Base-by-base conservation (phyloP, 148 eudicot species). In the Polygonum maritimum region DNA sequence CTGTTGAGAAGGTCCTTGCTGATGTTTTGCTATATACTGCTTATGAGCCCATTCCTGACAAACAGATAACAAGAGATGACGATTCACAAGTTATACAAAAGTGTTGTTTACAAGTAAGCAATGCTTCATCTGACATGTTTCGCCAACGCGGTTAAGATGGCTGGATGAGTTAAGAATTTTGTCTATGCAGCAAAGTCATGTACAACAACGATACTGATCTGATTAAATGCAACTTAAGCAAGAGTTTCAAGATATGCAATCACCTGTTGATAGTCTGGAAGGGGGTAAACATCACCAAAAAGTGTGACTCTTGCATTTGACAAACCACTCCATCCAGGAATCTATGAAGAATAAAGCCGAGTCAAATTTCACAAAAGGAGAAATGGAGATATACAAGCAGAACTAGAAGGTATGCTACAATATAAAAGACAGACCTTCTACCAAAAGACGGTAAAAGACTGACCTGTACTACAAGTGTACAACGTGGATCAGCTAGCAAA, bases 261-360 rank as follows among this genome's bases (percentile, higher is more conserved):
- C 67, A 96, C 99, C 99, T 96, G 99, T 79, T 92, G 87, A 49
- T 85, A 84, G 82, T 92, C 95, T 69, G 91, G 88, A 79, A 96
- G 94, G 1, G 99, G 99, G 76, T 45, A 82, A 74, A 96, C 98
- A 75, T 96, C 98, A 0, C 99, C 99, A 48, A 96, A 93, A 62
- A 96, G 89, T 54, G 99, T 92, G 35, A 92, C 98, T 80, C 99
- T 88, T 22, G 99, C 99, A 87, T 96, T 96, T 49, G 99, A 96
- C 82, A 96, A 84, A 81, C 99, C 91, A 86, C 97, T 96, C 98
- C 98, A 96, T 84, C 98, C 99, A 79, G 99, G 99, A 78, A 90
- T 88, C 99, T 95, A 84, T 75, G 63, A 82, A 83, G 73, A 80
- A 78, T 71, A 78, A 79, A 57, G 58, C 19, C 78, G 82, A 78